phyloP scores from a whole-genome alignment of 306 rosid genomes.

The Gillenia trifoliata region DNA sequence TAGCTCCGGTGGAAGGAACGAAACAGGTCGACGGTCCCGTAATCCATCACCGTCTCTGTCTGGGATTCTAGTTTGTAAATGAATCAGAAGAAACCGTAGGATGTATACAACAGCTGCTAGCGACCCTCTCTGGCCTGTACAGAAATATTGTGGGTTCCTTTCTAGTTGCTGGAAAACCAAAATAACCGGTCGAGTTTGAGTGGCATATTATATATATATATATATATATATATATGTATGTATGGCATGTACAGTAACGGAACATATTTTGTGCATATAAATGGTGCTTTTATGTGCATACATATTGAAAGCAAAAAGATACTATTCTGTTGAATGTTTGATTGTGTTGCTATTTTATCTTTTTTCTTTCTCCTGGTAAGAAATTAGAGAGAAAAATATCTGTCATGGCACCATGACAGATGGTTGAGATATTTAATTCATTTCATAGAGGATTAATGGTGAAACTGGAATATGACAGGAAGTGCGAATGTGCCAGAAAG shows the following conservation, averaged over 20 bases:
- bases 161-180: not conserved
- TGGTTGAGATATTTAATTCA: not conserved
- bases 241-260: not conserved
- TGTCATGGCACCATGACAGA: not conserved
- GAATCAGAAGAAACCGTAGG: slow-evolving; percentile 1
- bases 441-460: not conserved
- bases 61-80: not conserved
- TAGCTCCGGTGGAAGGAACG: not conserved
- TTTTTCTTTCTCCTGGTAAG: not conserved
- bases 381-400: too few species aligned
- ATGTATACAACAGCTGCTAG: not conserved
- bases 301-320: too few species aligned
- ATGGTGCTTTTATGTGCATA: not conserved
- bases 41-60: not conserved
- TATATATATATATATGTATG: not conserved
- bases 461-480: not conserved
- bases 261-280: slow-evolving; percentile 8
- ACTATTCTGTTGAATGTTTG: not conserved
- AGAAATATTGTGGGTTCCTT: not conserved
- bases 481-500: not conserved
- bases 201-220: not conserved
- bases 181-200: not conserved
- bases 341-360: not conserved
- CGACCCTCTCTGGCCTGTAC: not conserved
- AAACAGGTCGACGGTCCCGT: not conserved